phyloP scores from a whole-genome alignment of 1,139 yeast genomes.

The Kodamaea arcana region DNA sequence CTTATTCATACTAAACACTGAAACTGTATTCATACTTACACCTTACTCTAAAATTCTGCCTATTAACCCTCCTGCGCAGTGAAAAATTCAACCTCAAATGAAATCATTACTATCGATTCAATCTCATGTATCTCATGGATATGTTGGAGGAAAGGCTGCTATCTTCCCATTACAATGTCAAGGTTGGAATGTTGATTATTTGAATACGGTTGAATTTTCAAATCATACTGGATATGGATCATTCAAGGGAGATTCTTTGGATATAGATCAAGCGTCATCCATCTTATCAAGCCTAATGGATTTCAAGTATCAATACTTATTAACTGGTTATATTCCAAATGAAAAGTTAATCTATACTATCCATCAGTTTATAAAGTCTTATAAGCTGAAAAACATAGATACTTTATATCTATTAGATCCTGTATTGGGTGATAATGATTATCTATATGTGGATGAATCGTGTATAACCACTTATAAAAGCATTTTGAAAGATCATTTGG shows the following conservation, averaged over 20 bases:
- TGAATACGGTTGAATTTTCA: constrained; percentile 41
- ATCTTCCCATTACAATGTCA: constrained; percentile 40
- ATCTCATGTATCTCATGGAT: constrained; percentile 46
- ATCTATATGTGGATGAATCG: constrained; percentile 67
- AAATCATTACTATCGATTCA: constrained; percentile 31
- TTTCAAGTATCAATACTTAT: constrained; percentile 12
- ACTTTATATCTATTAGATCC: constrained; percentile 74
- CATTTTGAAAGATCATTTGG: constrained; percentile 48
- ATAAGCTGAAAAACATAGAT: constrained; percentile 15
- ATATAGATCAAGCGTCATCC: constrained; percentile 6
- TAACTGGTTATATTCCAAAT: constrained; percentile 38
- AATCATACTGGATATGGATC: constrained; percentile 48
- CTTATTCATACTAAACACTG: no score
- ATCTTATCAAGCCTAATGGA: constrained; percentile 8
- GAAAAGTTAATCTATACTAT: constrained; percentile 24
- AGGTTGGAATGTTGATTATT: constrained; percentile 44
- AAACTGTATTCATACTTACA: no score
- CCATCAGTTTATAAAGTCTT: constrained; percentile 8
- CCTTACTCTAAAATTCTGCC: no score
- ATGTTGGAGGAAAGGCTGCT: constrained; percentile 42
- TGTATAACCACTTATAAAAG: constrained; percentile 63
- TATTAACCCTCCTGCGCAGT: no score
- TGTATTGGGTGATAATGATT: constrained; percentile 90
- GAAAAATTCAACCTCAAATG: not conserved
- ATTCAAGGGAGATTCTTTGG: constrained; percentile 25